A percentile compares a stretch with the other conserved stretches of the same genome.
phyloP scores from a whole-genome alignment of 2,329 filamentous ascomycete genomes.

The Hymenoscyphus linearis region DNA sequence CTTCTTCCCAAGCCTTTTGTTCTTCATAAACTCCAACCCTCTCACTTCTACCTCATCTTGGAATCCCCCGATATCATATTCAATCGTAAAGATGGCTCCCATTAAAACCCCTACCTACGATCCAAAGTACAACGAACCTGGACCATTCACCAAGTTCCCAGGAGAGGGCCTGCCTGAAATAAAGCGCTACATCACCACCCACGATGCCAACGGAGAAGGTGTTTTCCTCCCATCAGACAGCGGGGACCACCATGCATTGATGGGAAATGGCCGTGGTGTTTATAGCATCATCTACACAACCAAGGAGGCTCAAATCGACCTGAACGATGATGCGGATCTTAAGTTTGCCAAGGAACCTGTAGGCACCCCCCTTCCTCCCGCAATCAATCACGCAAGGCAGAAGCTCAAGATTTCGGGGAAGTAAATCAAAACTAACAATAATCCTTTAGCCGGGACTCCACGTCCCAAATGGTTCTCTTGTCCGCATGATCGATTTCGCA shows the following conservation, averaged over 20 bases:
- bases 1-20: not conserved
- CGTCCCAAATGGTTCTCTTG: constrained; percentile 4
- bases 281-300: constrained; percentile 22
- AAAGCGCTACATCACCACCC: constrained; percentile 16
- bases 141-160: constrained; percentile 12
- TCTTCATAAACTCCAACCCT: not conserved
- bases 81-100: not conserved
- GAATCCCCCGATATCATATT: not conserved
- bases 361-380: not conserved
- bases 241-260: constrained; percentile 17
- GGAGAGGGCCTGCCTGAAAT: constrained; percentile 13
- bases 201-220: constrained; percentile 16
- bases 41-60: not conserved
- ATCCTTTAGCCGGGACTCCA: constrained; percentile 1
- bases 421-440: not conserved
- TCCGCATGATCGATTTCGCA: constrained; percentile 12
- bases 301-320: constrained; percentile 12
- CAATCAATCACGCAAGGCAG: not conserved
- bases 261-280: constrained; percentile 12
- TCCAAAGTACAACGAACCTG: not conserved
- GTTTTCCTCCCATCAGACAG: constrained; percentile 17
- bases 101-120: not conserved
- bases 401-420: not conserved
- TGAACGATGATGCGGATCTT: constrained; percentile 15
- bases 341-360: constrained; percentile 1